Percentiles rank a stretch among this genome's conserved stretches.
These are phyloP conservation scores for Sequoia sempervirens DNA, from an alignment of 75 land plant species.

Conservation along the genomic window DNA sequence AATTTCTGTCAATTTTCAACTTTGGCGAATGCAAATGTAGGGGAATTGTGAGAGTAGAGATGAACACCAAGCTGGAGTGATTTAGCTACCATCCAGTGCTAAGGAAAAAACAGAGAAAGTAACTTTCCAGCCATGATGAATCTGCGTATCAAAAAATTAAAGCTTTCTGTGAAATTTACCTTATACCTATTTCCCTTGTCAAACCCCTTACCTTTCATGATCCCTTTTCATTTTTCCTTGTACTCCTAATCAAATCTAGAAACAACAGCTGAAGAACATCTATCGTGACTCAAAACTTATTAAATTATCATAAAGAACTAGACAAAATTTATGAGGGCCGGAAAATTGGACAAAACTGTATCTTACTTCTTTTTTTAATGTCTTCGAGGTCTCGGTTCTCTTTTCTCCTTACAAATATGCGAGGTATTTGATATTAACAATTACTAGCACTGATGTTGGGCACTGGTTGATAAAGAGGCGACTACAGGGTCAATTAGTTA, in stretches of 20 bases:
- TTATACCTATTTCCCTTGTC: background rate
- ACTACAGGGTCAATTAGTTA: background rate
- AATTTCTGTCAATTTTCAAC: background rate
- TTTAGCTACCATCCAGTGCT: background rate
- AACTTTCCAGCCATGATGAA: background rate
- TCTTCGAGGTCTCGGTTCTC: background rate
- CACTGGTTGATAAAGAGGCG: background rate
- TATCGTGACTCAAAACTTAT: background rate
- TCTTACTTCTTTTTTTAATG: background rate
- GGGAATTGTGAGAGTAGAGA: background rate
- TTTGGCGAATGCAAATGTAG: background rate
- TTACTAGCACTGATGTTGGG: background rate
- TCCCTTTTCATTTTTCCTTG: background rate
- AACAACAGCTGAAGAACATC: background rate
- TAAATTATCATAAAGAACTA: background rate
- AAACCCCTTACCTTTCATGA: background rate
- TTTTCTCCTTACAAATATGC: background rate
- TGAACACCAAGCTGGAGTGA: background rate
- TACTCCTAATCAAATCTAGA: background rate
- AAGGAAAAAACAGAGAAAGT: background rate
- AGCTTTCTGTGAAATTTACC: background rate
- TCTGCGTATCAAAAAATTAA: background rate
- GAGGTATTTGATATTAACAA: background rate
- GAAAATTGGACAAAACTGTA: background rate
- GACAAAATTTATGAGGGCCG: background rate